phyloP scores from a whole-genome alignment of 345 rosid genomes.

The Stellera chamaejasme region DNA sequence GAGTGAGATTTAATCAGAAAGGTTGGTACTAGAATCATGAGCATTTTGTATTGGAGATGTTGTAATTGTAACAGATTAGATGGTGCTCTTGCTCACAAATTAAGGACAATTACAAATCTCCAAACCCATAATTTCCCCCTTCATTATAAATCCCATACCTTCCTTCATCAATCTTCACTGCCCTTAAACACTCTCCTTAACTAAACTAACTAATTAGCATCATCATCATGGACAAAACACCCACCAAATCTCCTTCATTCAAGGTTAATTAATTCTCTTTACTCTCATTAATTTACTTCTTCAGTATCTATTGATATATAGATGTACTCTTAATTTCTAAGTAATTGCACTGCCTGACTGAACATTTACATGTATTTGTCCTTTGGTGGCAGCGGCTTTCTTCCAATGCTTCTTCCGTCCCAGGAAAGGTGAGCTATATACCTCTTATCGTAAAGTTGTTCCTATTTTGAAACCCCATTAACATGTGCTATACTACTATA shows the following conservation, averaged over 20 bases:
- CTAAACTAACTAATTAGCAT: neutral
- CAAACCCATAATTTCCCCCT: constrained; percentile 31
- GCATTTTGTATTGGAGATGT: constrained; percentile 43
- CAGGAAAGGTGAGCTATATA: constrained; percentile 47
- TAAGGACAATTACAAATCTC: constrained; percentile 57
- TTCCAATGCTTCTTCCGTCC: constrained; percentile 16
- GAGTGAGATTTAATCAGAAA: constrained; percentile 73
- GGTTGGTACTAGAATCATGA: constrained; percentile 60
- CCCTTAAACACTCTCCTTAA: neutral
- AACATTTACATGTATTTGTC: too few relatives aligned
- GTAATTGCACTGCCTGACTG: too few relatives aligned
- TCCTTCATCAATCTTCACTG: constrained; percentile 31
- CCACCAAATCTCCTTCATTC: constrained; percentile 47
- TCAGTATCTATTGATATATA: too few relatives aligned
- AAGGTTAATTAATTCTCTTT: constrained; percentile 29
- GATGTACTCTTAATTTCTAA: too few relatives aligned
- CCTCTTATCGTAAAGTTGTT: too few relatives aligned
- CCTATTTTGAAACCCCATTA: too few relatives aligned
- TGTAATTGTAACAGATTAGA: constrained; percentile 35
- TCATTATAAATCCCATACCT: neutral
- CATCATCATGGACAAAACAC: constrained; percentile 56
- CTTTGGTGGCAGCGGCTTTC: too few relatives aligned
- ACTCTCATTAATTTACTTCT: neutral
- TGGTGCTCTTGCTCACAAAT: constrained; percentile 13
- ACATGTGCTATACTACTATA: too few relatives aligned